A percentile compares a stretch with the other conserved stretches of the same genome.
Conservation (phyloP, 2,329 filamentous ascomycete species). For the Talaromyces sp. region DNA sequence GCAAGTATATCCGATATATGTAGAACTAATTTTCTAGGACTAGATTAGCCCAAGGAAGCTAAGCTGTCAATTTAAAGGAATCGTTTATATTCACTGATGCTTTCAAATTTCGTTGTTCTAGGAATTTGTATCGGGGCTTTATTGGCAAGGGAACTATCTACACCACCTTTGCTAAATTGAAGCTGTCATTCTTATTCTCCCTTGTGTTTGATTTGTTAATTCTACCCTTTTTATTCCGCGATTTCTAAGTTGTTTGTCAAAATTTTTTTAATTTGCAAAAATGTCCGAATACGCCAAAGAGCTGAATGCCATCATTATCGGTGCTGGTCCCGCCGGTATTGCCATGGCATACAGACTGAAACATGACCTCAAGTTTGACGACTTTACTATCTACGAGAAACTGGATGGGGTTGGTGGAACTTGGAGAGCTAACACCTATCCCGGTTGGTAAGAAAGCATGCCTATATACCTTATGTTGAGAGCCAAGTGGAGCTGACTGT, state of each 20-base stretch:
- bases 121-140: too few relatives aligned
- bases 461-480: not conserved
- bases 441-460: conserved; percentile 30
- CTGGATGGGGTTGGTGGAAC: conserved; percentile 57
- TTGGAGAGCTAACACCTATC: conserved; percentile 61
- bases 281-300: not conserved
- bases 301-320: conserved; percentile 44
- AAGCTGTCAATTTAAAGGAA: too few relatives aligned
- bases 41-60: too few relatives aligned
- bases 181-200: too few relatives aligned
- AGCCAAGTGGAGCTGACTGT: not conserved
- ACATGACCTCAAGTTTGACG: conserved; percentile 54
- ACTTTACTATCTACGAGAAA: conserved; percentile 58
- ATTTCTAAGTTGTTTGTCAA: too few relatives aligned
- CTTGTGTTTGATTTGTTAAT: too few relatives aligned
- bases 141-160: too few relatives aligned
- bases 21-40: not conserved
- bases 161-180: too few relatives aligned
- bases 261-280: not conserved
- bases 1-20: not conserved
- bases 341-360: conserved; percentile 57
- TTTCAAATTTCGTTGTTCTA: too few relatives aligned
- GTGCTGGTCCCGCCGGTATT: conserved; percentile 59
- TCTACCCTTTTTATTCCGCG: too few relatives aligned
- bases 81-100: too few relatives aligned